These are phyloP conservation scores for Flaveria ramosissima DNA, from an alignment of 129 eudicot genomes.

Conservation along the genomic window DNA sequence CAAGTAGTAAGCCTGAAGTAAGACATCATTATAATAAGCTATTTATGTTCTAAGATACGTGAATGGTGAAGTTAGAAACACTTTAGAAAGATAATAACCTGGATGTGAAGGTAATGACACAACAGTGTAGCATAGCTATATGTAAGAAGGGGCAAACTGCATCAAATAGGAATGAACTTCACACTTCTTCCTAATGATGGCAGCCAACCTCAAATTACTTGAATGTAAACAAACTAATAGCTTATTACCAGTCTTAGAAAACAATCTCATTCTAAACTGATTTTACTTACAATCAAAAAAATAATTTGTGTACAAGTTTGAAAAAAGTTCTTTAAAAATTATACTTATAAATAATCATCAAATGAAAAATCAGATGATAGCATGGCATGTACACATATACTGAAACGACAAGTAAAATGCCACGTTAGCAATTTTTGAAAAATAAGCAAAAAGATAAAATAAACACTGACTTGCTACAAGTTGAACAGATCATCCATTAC, in stretches of 20 bases:
- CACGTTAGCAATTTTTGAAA: neutral
- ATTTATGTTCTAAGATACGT: no score
- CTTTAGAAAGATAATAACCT: no score
- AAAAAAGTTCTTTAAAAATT: neutral
- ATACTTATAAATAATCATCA: neutral
- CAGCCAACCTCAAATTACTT: neutral
- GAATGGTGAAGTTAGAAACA: no score
- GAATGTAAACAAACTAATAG: neutral
- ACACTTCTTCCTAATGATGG: neutral
- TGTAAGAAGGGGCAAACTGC: neutral
- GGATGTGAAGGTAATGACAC: neutral
- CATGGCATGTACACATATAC: neutral
- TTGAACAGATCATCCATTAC: slow-evolving; percentile 1
- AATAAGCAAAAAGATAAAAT: neutral
- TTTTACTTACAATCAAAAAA: neutral
- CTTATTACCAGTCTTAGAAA: neutral
- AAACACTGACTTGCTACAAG: neutral
- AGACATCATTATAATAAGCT: neutral
- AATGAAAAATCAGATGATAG: neutral
- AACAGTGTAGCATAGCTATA: slow-evolving; percentile 8
- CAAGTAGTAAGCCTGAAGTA: no score
- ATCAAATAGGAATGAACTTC: neutral
- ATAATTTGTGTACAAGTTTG: neutral
- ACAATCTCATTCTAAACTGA: neutral
- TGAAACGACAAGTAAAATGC: neutral